Percentiles rank a stretch among this genome's conserved stretches.
These are phyloP conservation scores for Nadsonia starkeyi-henricii DNA, from an alignment of 1,139 yeast genomes.

Conservation along the genomic window DNA sequence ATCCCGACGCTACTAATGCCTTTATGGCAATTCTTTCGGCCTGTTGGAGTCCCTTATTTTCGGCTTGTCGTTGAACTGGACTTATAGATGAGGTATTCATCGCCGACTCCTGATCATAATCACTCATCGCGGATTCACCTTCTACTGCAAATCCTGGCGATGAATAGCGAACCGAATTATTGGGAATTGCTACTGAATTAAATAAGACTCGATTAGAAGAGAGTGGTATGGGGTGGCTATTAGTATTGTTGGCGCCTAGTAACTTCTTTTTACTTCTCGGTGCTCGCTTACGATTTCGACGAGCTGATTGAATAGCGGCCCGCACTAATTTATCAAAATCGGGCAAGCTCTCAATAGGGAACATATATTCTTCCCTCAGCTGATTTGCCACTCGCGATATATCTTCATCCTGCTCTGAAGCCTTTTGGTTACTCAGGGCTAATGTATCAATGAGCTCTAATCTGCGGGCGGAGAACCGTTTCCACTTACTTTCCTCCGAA, in stretches of 20 bases:
- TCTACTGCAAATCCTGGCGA: not conserved
- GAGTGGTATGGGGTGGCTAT: not conserved
- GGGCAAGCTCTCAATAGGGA: conserved; percentile 37
- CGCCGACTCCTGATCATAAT: no score
- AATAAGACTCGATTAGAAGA: not conserved
- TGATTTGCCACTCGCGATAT: conserved; percentile 65
- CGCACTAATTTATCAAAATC: conserved; percentile 85
- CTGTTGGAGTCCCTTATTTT: not conserved
- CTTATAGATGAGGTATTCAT: not conserved
- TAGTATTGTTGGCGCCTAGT: not conserved
- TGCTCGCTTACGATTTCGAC: conserved; percentile 52
- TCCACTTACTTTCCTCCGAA: conserved; percentile 74
- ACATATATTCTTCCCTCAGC: conserved; percentile 63
- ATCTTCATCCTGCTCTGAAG: conserved; percentile 81
- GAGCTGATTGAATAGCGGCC: conserved; percentile 77
- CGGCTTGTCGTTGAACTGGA: not conserved
- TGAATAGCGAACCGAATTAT: not conserved
- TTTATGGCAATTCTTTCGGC: not conserved
- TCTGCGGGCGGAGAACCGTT: conserved; percentile 74
- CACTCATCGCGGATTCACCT: no score
- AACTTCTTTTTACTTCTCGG: conserved; percentile 14
- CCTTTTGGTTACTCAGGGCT: conserved; percentile 64
- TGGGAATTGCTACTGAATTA: not conserved
- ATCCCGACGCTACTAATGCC: not conserved
- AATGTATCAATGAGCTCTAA: conserved; percentile 75